Evolutionary conservation across 208 protist species (phyloP), one percentile per base, ranked within the genome.

Genomic region (Leishmania arabica): DNA sequence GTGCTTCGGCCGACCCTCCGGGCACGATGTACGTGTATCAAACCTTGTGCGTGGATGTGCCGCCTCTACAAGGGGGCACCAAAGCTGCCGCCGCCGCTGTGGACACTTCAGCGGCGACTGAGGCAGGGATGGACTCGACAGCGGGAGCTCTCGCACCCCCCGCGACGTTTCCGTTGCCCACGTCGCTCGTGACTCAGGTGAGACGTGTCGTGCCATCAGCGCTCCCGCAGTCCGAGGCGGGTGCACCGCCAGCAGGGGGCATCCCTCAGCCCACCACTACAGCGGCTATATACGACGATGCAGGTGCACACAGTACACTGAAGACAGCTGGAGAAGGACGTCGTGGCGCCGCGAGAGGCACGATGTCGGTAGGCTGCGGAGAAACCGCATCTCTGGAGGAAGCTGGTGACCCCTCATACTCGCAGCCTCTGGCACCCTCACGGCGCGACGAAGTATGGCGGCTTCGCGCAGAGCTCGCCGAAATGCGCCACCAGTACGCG

Each of bases 401-500:
- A 34, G 17, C 24, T 15, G 42, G 27, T 6, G 24, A 34, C 21
- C 0, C 42, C 9, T 54, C 69, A 19, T 3, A 45, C 24, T 45
- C 69, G 54, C 69, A 47, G 56, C 6, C 74, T 34, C 1, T 31
- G 24, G 2, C 53, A 6, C 21, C 24, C 21, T 60, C 40, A n/a
- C 64, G 2, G 19, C 45, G 13, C 24, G 76, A 79, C 9, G 83
- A 86, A 58, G 81, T 84, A 51, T 3, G 45, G 68, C 75, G 64
- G 68, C 84, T 87, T 60, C 77, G 78, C 13, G 64, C 40, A 11
- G 79, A 87, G 62, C 66, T 88, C 68, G 68, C 71, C 19, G 62
- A 51, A 34, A 74, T 86, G 70, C 85, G 78, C 4, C 53, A 56
- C 11, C 78, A 86, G 56, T 86, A 86, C 78, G 77, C 51, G 9